A percentile compares a stretch with the other conserved stretches of the same genome.
Conservation (phyloP, 2,329 filamentous ascomycete genomes). For the Hirsutella rhossiliensis region DNA sequence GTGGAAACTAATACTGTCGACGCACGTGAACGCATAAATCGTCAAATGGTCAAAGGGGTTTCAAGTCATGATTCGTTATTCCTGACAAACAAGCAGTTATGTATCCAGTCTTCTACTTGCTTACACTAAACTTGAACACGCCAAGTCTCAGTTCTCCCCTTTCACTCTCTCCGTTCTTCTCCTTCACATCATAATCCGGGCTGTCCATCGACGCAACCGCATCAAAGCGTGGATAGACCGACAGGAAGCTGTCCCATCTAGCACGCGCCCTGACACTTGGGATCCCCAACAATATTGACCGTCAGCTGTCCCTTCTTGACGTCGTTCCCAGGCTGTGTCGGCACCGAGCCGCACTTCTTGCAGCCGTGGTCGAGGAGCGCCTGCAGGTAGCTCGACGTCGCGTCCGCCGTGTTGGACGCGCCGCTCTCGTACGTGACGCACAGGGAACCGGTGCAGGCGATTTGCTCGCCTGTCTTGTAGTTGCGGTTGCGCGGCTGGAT, state of each 20-base stretch:
- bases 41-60: too few relatives aligned
- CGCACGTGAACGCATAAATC: too few relatives aligned
- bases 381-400: constrained; percentile 5
- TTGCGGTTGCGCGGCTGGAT: constrained; percentile 4
- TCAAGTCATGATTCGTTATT: too few relatives aligned
- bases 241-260: too few relatives aligned
- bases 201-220: not conserved
- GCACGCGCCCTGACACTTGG: constrained; percentile 6
- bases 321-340: constrained; percentile 8
- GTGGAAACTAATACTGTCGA: too few relatives aligned
- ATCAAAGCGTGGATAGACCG: too few relatives aligned
- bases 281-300: constrained; percentile 7
- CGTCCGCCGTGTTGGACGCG: constrained; percentile 6
- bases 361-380: constrained; percentile 7
- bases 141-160: too few relatives aligned
- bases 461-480: constrained; percentile 7
- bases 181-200: too few relatives aligned
- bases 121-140: too few relatives aligned
- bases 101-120: too few relatives aligned
- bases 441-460: constrained; percentile 7
- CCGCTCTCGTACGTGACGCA: constrained; percentile 9
- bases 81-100: too few relatives aligned
- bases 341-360: constrained; percentile 7
- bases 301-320: constrained; percentile 8
- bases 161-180: too few relatives aligned